Base-by-base conservation (phyloP, 176 grass and related monocot species). In the Otatea glauca region DNA sequence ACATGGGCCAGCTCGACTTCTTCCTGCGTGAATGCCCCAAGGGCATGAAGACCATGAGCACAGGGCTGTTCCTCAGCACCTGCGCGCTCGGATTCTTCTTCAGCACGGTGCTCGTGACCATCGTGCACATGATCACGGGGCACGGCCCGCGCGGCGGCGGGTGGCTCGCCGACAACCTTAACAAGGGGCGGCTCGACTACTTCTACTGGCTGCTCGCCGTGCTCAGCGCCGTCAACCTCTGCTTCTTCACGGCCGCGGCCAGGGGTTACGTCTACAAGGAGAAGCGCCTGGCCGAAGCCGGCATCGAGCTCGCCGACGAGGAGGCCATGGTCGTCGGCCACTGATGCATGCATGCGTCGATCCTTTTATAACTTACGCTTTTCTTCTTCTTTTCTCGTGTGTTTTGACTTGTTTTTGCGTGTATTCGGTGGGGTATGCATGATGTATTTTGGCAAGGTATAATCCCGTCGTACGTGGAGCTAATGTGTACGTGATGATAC, bases 11-110 rank as follows among this genome's bases (percentile, higher is more conserved):
- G 62, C 84, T 99, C 66, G 93, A 92, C 9, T 99, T 99, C 90
- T 99, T 99, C 87, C 76, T 99, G 18, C 76, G 91, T 24, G 93
- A 99, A 70, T 99, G 96, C 59, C 96, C 96, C 43, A 99, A 94
- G 72, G 96, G 96, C 55, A 99, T 99, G 96, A 99, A 99, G 88
- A 96, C 93, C 21, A 96, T 99, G 93, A 99, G 96, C 88, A 96
- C 96, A 11, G 96, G 96, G 4, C 65, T 99, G 7, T 99, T 99
- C 88, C 88, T 99, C 0, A 99, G 96, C 91, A 99, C 93, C 0
- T 92, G 92, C 17, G 91, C 96, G 5, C 49, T 99, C 0, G 96
- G 96, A 0, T 99, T 99, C 90, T 99, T 99, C 89, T 70, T 99
- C 41, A 99, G 96, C 90, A 96, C 96, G 4, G 74, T 81, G 39